Percentiles rank a stretch among this genome's conserved stretches.
These are phyloP conservation scores for Aspergillus persii DNA, from an alignment of 2,329 filamentous ascomycete species.

Conservation along the genomic window DNA sequence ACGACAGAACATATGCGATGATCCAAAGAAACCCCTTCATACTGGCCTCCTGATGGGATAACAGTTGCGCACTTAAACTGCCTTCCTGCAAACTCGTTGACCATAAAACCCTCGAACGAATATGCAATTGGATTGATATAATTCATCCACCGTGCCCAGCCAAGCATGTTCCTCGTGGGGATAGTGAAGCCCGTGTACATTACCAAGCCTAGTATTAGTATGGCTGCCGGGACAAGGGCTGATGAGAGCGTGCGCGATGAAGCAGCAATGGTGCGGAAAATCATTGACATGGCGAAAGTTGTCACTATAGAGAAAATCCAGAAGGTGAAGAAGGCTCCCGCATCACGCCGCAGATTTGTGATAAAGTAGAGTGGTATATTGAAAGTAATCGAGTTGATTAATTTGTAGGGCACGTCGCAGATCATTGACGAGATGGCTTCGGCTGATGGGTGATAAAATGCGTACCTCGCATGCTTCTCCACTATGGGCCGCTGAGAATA, in stretches of 20 bases:
- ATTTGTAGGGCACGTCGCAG: constrained; percentile 10
- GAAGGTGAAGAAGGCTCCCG: constrained; percentile 57
- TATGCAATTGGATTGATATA: neutral
- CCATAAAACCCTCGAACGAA: neutral
- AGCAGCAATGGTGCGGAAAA: constrained; percentile 55
- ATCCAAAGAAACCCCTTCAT: neutral
- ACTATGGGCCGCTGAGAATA: neutral
- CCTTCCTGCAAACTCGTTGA: neutral
- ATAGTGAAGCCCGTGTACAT: neutral
- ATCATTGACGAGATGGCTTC: constrained; percentile 12
- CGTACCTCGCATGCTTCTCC: constrained; percentile 1
- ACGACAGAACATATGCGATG: neutral
- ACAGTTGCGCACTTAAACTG: neutral
- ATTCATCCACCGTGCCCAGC: neutral
- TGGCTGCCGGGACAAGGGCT: neutral
- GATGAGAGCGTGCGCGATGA: constrained; percentile 32
- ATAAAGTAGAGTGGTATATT: constrained; percentile 55
- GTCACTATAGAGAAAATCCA: constrained; percentile 50
- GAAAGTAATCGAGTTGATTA: constrained; percentile 5
- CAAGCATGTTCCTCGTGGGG: neutral
- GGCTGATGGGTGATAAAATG: constrained; percentile 1
- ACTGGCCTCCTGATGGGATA: neutral
- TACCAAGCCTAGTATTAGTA: neutral
- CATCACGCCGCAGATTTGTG: constrained; percentile 49
- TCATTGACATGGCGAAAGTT: constrained; percentile 53